These are phyloP conservation scores for Aspergillus piperis DNA, from an alignment of 2,329 filamentous ascomycete genomes.

Conservation along the genomic window DNA sequence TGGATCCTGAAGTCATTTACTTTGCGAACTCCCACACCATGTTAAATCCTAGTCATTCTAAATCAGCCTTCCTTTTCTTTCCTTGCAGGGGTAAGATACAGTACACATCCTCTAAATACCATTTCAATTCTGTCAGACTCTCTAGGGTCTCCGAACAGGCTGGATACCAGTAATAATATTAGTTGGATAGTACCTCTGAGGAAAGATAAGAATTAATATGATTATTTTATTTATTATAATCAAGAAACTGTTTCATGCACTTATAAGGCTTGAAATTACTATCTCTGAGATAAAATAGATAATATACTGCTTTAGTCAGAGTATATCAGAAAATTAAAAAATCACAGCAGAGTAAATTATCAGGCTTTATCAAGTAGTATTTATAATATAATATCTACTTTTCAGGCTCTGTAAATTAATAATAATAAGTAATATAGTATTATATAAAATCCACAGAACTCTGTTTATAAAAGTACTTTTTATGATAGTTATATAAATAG, in stretches of 20 bases:
- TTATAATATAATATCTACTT: conserved; percentile 12
- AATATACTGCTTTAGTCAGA: conserved; percentile 16
- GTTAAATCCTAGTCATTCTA: background rate
- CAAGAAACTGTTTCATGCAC: conserved; percentile 9
- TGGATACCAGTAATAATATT: conserved; percentile 8
- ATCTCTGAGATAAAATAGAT: conserved; percentile 15
- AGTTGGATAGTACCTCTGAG: background rate
- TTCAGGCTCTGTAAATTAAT: conserved; percentile 13
- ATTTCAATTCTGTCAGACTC: background rate
- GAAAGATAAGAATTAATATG: conserved; percentile 8
- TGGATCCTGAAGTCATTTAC: too few species aligned
- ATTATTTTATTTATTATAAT: conserved; percentile 4
- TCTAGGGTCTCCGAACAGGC: conserved; percentile 1
- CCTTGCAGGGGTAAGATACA: background rate
- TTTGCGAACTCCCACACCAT: too few species aligned
- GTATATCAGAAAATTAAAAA: conserved; percentile 16
- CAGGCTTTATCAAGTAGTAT: conserved; percentile 11
- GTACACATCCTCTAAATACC: conserved; percentile 6
- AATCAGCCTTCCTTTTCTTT: conserved; percentile 1
- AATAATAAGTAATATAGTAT: conserved; percentile 14
- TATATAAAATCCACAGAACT: conserved; percentile 12
- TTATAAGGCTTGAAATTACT: background rate
- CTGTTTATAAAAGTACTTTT: background rate
- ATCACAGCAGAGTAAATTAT: conserved; percentile 15
- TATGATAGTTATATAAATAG: conserved; percentile 19